Evolutionary conservation across 371 early-diverging fungal genomes (phyloP).

Genomic region (Mucor plumbeus): DNA sequence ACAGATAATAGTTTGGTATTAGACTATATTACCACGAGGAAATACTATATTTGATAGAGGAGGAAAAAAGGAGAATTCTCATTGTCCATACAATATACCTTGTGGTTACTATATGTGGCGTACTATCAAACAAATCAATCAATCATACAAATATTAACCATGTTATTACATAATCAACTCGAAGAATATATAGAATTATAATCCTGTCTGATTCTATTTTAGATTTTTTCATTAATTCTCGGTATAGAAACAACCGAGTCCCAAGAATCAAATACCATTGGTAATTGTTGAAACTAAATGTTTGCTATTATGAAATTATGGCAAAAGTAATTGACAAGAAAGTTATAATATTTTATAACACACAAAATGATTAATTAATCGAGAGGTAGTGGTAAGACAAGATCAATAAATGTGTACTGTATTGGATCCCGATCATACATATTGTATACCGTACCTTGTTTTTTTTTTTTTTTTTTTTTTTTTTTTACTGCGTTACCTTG

Average conservation of each 20-base stretch:
- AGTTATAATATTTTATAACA: background rate
- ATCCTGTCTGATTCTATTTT: background rate
- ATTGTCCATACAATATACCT: background rate
- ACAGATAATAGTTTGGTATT: background rate
- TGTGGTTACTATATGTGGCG: background rate
- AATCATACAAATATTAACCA: background rate
- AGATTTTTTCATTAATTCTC: background rate
- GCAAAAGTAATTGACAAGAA: background rate
- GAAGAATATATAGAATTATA: background rate
- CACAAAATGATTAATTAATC: background rate
- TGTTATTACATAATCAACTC: background rate
- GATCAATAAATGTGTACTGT: background rate
- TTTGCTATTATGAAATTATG: background rate
- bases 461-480: too few relatives aligned
- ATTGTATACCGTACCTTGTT: background rate
- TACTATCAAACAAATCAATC: background rate
- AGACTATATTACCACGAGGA: background rate
- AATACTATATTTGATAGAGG: background rate
- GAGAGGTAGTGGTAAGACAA: background rate
- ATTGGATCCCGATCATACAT: background rate
- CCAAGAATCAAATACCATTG: background rate
- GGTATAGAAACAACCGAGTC: background rate
- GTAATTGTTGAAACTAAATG: background rate
- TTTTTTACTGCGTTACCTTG: too few relatives aligned
- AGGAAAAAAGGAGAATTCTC: slow-evolving; percentile 1